phyloP scores from a whole-genome alignment of 106 monocot genomes.

The Chionographis japonica region DNA sequence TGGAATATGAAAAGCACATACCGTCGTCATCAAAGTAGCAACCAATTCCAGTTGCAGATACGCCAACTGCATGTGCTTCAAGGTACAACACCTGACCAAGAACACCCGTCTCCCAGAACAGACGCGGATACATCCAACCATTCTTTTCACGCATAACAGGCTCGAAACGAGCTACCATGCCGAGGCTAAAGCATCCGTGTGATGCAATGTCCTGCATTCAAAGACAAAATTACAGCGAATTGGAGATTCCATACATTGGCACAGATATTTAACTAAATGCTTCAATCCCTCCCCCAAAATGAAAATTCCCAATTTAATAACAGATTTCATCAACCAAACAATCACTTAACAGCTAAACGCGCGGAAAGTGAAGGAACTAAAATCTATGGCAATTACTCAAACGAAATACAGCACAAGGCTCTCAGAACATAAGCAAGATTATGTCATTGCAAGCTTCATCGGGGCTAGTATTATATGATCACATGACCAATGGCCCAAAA shows the following conservation, averaged over 20 bases:
- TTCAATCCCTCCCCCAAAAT: too few species aligned
- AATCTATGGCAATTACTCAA: background rate
- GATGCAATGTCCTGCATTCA: constrained; percentile 83
- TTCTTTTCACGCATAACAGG: constrained; percentile 63
- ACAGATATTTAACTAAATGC: too few species aligned
- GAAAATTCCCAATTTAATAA: too few species aligned
- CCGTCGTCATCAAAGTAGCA: constrained; percentile 98
- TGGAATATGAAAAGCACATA: constrained; percentile 14
- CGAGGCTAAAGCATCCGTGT: constrained; percentile 97
- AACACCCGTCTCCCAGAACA: constrained; percentile 95
- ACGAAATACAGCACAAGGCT: too few species aligned
- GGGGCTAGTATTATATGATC: too few species aligned
- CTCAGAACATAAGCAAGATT: too few species aligned
- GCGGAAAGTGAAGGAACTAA: background rate
- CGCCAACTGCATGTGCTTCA: constrained; percentile 95
- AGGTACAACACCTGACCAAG: constrained; percentile 93
- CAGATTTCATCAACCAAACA: too few species aligned
- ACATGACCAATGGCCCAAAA: too few species aligned
- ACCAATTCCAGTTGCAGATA: constrained; percentile 97
- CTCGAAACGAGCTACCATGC: constrained; percentile 92
- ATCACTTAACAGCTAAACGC: background rate
- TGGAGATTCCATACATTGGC: too few species aligned
- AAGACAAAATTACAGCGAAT: too few species aligned
- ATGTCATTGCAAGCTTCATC: too few species aligned
- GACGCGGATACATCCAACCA: constrained; percentile 97